These are phyloP conservation scores for Sideroxylon spinosum DNA, from an alignment of 179 eudicot genomes.

Conservation along the genomic window DNA sequence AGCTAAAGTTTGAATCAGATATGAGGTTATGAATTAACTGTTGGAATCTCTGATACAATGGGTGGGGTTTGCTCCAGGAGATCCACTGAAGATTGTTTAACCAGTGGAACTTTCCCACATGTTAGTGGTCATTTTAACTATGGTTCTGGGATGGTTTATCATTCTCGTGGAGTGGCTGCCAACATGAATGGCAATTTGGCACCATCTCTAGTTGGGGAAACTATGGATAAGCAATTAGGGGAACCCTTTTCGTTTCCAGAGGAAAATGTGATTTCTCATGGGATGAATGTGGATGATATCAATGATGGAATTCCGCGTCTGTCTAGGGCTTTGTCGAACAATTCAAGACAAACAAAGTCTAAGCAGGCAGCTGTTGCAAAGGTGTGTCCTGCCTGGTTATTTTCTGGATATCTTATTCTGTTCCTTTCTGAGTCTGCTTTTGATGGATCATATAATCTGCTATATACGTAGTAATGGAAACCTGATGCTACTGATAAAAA, in stretches of 20 bases:
- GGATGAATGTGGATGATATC: conserved; percentile 37
- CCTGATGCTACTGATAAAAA: background rate
- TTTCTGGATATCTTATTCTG: background rate
- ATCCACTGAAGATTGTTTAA: conserved; percentile 59
- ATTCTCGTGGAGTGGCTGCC: conserved; percentile 32
- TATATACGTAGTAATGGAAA: background rate
- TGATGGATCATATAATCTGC: background rate
- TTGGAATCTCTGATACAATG: conserved; percentile 36
- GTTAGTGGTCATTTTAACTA: conserved; percentile 46
- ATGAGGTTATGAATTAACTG: background rate
- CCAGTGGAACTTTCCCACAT: conserved; percentile 47
- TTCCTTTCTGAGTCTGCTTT: conserved; percentile 2
- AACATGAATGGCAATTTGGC: conserved; percentile 26
- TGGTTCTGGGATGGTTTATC: conserved; percentile 43
- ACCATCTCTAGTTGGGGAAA: conserved; percentile 28
- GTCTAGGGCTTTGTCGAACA: conserved; percentile 61
- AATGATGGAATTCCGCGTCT: conserved; percentile 78
- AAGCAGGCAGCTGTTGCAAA: conserved; percentile 77
- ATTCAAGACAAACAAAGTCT: conserved; percentile 66
- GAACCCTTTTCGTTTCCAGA: conserved; percentile 71
- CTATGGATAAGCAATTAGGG: conserved; percentile 32
- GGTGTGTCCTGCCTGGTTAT: conserved; percentile 40
- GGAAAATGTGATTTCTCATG: conserved; percentile 27
- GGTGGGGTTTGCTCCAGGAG: conserved; percentile 95
- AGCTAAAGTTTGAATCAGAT: conserved; percentile 1